Base-by-base conservation (phyloP, 352 stramenopile species). In the Globisporangium barbulae region DNA sequence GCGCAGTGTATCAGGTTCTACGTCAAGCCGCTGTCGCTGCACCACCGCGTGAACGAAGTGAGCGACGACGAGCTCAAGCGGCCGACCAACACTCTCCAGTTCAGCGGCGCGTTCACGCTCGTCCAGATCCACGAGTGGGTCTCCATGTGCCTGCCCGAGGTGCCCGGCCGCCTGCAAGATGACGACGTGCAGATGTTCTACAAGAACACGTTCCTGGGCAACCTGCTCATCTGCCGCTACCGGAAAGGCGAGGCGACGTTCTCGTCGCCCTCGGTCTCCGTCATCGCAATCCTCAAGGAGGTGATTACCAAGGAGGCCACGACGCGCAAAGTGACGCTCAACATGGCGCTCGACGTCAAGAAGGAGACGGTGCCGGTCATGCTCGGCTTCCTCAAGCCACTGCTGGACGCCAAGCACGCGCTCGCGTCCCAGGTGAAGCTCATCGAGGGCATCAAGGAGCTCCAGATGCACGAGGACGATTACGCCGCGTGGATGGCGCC, bases 61-160 rank as follows among this genome's bases (percentile, higher is more conserved):
- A 71, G 88, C 53, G 79, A 88, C 41, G 68, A 48, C 10, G 79
- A 87, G 35, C 60, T 91, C 35, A 74, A 83, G 53, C 75, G 67
- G 21, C 71, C 77, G 3, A 88, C 75, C 54, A 94, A 88, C 57
- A 76, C 73, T 25, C 67, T 94, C 35, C 79, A 91, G 41, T 70
- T 94, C 25, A 91, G 72, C 30, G 85, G 88, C 3, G 68, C 75
- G 17, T 95, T 96, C 64, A 90, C 86, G 25, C 72, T 95, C 22
- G 65, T 93, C 13, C 86, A 95, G 64, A 90, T 93, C 31, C 88
- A 96, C 73, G 88, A 95, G 50, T 96, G 86, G 88, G 78, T 96
- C 22, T 74, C 75, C 1, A 69, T 90, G 53, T 95, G 86, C 59
- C 72, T 95, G 5, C 84, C 86, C 0, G 85, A 93, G 22, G 86